phyloP scores from a whole-genome alignment of 148 eudicot species.

The Rhododendron kiyosumense region DNA sequence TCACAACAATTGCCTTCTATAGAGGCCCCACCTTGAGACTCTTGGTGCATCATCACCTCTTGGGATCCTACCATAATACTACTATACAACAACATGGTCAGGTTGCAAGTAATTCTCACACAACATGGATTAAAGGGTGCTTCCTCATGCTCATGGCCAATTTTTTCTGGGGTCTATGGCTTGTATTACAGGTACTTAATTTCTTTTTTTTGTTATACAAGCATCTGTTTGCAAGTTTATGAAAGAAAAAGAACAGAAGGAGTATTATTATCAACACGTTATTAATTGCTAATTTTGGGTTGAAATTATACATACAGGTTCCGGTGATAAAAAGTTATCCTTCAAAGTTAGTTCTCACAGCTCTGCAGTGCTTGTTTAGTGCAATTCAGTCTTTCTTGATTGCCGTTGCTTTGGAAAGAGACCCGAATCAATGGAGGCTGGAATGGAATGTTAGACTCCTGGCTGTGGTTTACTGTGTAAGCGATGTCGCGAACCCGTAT shows the following conservation, averaged over 20 bases:
- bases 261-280: not conserved
- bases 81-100: not conserved
- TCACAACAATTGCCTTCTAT: conserved; percentile 54
- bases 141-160: conserved; percentile 57
- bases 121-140: conserved; percentile 68
- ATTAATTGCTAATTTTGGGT: not conserved
- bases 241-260: not conserved
- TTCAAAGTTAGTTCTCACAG: conserved; percentile 59
- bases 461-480: conserved; percentile 63
- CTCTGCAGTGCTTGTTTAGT: conserved; percentile 66
- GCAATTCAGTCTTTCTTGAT: conserved; percentile 57
- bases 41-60: conserved; percentile 38
- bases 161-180: conserved; percentile 58
- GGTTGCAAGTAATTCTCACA: conserved; percentile 15
- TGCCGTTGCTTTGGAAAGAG: conserved; percentile 64
- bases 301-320: conserved; percentile 32
- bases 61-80: conserved; percentile 11
- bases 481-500: not conserved
- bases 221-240: not conserved
- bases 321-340: conserved; percentile 56
- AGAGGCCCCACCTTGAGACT: conserved; percentile 52
- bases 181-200: conserved; percentile 58
- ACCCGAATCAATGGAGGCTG: conserved; percentile 56
- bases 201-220: not conserved
- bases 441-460: conserved; percentile 70